These are phyloP conservation scores for Trichoderma atrobrunneum DNA, from an alignment of 2,329 filamentous ascomycete species.

Conservation along the genomic window DNA sequence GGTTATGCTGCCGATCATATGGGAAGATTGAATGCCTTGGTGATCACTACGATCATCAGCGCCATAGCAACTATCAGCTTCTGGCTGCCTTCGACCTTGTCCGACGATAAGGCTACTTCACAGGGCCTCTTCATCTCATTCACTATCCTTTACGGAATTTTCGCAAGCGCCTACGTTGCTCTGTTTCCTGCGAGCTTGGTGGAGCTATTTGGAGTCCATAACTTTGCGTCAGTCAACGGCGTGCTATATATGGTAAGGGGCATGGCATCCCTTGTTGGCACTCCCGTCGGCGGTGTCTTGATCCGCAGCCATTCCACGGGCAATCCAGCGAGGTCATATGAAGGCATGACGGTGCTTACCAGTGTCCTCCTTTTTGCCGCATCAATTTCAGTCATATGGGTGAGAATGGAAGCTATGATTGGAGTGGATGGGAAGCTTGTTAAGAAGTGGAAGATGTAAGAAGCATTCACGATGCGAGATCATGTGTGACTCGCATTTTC, in stretches of 20 bases:
- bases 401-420: slow-evolving; percentile 6
- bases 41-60: not conserved
- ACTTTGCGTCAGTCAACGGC: not conserved
- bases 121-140: slow-evolving; percentile 8
- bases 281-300: slow-evolving; percentile 3
- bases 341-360: slow-evolving; percentile 1
- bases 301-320: slow-evolving; percentile 3
- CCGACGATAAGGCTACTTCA: not conserved
- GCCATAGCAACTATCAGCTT: not conserved
- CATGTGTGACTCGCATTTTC: not conserved
- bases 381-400: not conserved
- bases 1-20: slow-evolving; percentile 6
- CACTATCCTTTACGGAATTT: not conserved
- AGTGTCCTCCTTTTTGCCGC: not conserved
- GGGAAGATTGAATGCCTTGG: not conserved
- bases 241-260: slow-evolving; percentile 5
- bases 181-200: slow-evolving; percentile 5
- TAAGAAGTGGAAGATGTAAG: slow-evolving; percentile 10
- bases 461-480: not conserved
- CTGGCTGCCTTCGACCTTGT: slow-evolving; percentile 7
- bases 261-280: slow-evolving; percentile 8
- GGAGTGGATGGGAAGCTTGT: not conserved
- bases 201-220: slow-evolving; percentile 1
- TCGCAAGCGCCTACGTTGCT: slow-evolving; percentile 1
- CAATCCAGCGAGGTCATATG: not conserved